Evolutionary conservation across 345 rosid genomes (phyloP).

Genomic region (Lumnitzera littorea): DNA sequence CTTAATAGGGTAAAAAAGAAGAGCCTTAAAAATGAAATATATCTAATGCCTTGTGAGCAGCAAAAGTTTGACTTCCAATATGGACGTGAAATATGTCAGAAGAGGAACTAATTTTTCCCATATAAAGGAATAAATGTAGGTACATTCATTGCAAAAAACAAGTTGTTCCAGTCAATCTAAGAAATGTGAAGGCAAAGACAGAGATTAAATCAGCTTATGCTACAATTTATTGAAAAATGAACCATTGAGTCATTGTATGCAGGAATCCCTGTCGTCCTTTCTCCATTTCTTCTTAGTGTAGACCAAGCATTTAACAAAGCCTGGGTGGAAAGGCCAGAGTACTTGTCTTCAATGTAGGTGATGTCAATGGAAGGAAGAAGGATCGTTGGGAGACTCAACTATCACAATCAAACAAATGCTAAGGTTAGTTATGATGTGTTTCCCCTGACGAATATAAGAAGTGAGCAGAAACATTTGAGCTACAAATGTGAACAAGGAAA

Average conservation of each 20-base stretch:
- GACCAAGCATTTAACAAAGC: constrained; percentile 59
- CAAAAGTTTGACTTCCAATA: no score
- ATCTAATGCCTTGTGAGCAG: no score
- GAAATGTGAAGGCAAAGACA: background rate
- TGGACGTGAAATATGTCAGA: no score
- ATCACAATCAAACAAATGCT: constrained; percentile 16
- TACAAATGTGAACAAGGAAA: background rate
- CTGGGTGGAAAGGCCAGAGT: constrained; percentile 69
- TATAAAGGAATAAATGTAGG: background rate
- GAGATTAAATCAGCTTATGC: background rate
- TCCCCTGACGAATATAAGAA: background rate
- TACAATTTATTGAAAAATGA: constrained; percentile 4
- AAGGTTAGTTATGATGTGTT: background rate
- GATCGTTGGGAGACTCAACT: constrained; percentile 83
- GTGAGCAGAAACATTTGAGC: constrained; percentile 1
- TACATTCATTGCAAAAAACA: background rate
- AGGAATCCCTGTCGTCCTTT: constrained; percentile 15
- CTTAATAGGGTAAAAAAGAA: no score
- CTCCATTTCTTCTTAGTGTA: constrained; percentile 41
- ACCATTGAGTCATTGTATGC: constrained; percentile 49
- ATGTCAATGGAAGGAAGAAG: constrained; percentile 80
- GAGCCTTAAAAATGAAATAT: no score
- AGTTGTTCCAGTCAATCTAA: background rate
- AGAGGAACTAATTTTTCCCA: no score
- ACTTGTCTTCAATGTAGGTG: constrained; percentile 70